Percentiles rank a stretch among this genome's conserved stretches.
Conservation (phyloP, 1,139 yeast species). For the Nadsonia commutata region DNA sequence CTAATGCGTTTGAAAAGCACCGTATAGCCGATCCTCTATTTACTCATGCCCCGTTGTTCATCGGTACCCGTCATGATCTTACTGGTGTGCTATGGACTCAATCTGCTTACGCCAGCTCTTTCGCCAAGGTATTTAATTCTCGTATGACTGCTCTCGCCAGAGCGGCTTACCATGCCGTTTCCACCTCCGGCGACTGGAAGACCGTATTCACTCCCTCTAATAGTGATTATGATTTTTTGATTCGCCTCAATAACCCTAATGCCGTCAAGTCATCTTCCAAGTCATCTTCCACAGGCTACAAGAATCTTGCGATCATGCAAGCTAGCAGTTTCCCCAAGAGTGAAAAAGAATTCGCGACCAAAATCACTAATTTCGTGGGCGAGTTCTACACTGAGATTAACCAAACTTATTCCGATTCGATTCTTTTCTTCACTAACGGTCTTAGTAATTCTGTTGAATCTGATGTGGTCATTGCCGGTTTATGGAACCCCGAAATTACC, state of each 20-base stretch:
- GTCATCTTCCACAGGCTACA: constrained; percentile 5
- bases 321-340: constrained; percentile 11
- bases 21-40: constrained; percentile 74
- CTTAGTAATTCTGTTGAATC: constrained; percentile 19
- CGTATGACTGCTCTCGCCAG: constrained; percentile 79
- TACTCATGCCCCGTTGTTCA: constrained; percentile 60
- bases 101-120: constrained; percentile 44
- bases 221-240: constrained; percentile 68
- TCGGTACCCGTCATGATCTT: constrained; percentile 69
- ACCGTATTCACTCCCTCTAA: constrained; percentile 65
- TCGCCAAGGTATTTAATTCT: constrained; percentile 43
- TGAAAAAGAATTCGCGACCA: constrained; percentile 15
- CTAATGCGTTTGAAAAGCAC: constrained; percentile 46
- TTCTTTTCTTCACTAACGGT: constrained; percentile 3
- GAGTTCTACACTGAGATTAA: constrained; percentile 20
- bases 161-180: constrained; percentile 47
- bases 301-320: constrained; percentile 7
- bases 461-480: constrained; percentile 46
- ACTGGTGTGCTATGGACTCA: constrained; percentile 78
- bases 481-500: constrained; percentile 54
- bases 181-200: constrained; percentile 23
- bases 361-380: constrained; percentile 13
- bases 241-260: constrained; percentile 37
- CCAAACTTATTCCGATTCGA: constrained; percentile 5
- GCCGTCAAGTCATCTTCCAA: constrained; percentile 14